Base-by-base conservation (phyloP, 768 basidiomycete genomes). In the Collybia nuda region DNA sequence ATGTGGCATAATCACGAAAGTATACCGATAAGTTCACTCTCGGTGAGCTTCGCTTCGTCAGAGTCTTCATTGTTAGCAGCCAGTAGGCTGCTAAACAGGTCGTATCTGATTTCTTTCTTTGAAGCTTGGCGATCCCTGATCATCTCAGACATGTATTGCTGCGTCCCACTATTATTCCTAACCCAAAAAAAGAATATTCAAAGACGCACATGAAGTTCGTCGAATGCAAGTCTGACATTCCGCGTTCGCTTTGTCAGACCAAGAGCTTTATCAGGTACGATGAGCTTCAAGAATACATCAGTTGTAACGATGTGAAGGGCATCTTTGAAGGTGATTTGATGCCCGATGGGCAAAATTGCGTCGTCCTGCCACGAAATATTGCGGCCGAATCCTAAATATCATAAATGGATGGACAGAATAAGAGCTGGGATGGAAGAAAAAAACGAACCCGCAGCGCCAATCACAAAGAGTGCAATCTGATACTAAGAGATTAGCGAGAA, bases 381-480 rank as follows among this genome's bases (percentile, higher is more conserved):
- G 32, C 28, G 44, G 29, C 24, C 32, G 22, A 45, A 46, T 4
- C 23, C 40, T 41, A 32, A 32, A 47, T 17, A 23, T 29, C 0
- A 22, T 29, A 47, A 29, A n/a, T 18, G 19, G 23, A 23, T 22
- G 26, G 35, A 36, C 14, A 11, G 21, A 24, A 43, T 26, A 40
- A 39, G 51, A 11, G 24, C 12, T 23, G 22, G 8, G 8, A 17
- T 5, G 4, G 29, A 51, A 14, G 26, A 23, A 37, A 23, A 37
- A 40, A 41, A 53, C 59, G 23, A 52, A 77, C 78, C 81, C 52
- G 82, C 82, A 2, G 71, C 72, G 23, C 80, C 72, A 48, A 84
- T 80, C 26, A 82, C 74, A 45, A 79, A 77, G 2, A 84, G 72
- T 0, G 82, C 76, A 36, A 82, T 73, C 82, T 83, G 37, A 6